A percentile compares a stretch with the other conserved stretches of the same genome.
These are phyloP conservation scores for Allomyces macrogynus DNA, from an alignment of 192 early-diverging fungal species.

Conservation along the genomic window DNA sequence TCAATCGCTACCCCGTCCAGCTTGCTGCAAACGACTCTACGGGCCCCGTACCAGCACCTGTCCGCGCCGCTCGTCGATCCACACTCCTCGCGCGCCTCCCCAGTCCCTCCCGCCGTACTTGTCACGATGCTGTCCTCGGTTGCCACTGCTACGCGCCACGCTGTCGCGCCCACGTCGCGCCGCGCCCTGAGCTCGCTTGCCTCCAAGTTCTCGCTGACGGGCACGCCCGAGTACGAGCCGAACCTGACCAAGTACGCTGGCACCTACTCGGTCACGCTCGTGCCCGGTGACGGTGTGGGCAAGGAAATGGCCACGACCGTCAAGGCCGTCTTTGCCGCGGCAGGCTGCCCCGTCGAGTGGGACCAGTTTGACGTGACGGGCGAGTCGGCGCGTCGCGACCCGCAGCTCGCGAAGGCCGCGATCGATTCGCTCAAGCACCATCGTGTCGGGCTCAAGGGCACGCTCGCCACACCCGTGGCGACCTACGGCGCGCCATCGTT, in stretches of 20 bases:
- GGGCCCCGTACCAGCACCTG: too few relatives aligned
- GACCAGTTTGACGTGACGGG: constrained; percentile 95
- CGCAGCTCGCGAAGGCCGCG: constrained; percentile 66
- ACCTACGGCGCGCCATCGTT: constrained; percentile 76
- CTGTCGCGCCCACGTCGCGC: neutral
- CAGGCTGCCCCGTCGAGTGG: constrained; percentile 83
- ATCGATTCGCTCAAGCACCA: constrained; percentile 78
- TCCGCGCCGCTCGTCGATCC: too few relatives aligned
- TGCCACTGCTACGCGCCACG: neutral
- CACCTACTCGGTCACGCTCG: constrained; percentile 84
- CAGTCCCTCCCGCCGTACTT: too few relatives aligned
- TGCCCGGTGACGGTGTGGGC: constrained; percentile 97
- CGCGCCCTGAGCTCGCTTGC: neutral
- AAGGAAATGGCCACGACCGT: constrained; percentile 76
- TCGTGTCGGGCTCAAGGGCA: constrained; percentile 96
- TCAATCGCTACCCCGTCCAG: too few relatives aligned
- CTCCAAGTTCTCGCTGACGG: neutral
- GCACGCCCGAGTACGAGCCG: neutral
- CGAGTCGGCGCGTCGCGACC: constrained; percentile 56
- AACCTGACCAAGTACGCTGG: constrained; percentile 63
- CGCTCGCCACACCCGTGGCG: constrained; percentile 68
- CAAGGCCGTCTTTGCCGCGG: constrained; percentile 84
- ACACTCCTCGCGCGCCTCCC: too few relatives aligned
- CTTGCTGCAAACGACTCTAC: too few relatives aligned
- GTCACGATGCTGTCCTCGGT: neutral